phyloP scores from a whole-genome alignment of 345 rosid genomes.

The Iberis pinnata region DNA sequence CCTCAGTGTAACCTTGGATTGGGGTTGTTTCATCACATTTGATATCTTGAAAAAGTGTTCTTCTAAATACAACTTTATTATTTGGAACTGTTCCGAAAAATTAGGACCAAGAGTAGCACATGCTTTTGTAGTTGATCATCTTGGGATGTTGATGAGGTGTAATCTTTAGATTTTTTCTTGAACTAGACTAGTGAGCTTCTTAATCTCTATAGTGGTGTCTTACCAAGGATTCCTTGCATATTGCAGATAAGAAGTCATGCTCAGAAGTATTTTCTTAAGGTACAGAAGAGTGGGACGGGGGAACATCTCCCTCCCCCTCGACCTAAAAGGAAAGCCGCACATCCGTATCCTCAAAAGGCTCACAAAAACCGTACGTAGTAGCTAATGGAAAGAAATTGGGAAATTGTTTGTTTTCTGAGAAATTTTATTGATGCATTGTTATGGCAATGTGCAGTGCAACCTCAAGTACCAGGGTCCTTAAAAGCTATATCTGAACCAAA shows the following conservation, averaged over 20 bases:
- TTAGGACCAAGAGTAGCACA: constrained; percentile 14
- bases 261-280: constrained; percentile 85
- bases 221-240: background rate
- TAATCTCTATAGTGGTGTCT: background rate
- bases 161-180: constrained; percentile 8
- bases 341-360: constrained; percentile 93
- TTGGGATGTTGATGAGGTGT: background rate
- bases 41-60: constrained; percentile 5
- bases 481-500: constrained; percentile 41
- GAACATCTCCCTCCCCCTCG: constrained; percentile 93
- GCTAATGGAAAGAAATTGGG: constrained; percentile 3
- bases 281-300: constrained; percentile 71
- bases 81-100: constrained; percentile 6
- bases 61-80: background rate
- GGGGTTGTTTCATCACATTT: constrained; percentile 16
- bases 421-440: constrained; percentile 6
- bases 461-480: constrained; percentile 42
- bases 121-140: constrained; percentile 7
- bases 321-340: constrained; percentile 87
- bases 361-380: constrained; percentile 48
- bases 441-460: constrained; percentile 36
- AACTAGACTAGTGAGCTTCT: constrained; percentile 4
- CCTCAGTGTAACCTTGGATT: constrained; percentile 17
- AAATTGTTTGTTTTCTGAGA: background rate
- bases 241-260: constrained; percentile 85